phyloP scores from a whole-genome alignment of 2,329 filamentous ascomycete genomes.

The Fusarium verticillioides region DNA sequence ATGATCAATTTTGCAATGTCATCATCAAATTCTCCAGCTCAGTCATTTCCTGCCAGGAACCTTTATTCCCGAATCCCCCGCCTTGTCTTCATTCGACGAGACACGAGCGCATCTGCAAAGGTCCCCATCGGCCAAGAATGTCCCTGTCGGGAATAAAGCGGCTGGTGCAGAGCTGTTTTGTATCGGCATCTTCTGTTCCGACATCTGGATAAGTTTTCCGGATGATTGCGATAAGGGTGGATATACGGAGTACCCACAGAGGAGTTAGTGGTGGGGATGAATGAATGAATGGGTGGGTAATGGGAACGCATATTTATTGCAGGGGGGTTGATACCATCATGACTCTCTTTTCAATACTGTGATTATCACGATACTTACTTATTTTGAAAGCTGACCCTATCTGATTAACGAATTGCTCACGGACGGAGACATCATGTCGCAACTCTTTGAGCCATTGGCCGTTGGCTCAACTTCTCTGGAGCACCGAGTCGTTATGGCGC shows the following conservation, averaged over 20 bases:
- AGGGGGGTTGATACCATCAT: background rate
- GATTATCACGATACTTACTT: too few relatives aligned
- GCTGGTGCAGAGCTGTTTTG: accelerated
- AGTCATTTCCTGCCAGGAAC: background rate
- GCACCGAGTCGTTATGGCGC: background rate
- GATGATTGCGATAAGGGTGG: background rate
- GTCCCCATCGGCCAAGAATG: background rate
- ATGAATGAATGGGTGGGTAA: background rate
- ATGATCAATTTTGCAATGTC: background rate
- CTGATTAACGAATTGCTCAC: too few relatives aligned
- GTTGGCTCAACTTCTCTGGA: background rate
- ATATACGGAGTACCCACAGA: background rate
- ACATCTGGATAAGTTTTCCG: background rate
- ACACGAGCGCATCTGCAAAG: background rate
- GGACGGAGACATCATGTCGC: background rate
- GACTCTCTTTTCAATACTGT: background rate
- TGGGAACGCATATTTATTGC: background rate
- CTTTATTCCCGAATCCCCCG: background rate
- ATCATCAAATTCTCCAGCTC: background rate
- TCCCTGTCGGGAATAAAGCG: background rate
- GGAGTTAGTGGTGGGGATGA: background rate
- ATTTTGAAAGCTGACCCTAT: too few relatives aligned
- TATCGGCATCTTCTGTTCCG: constrained; percentile 1
- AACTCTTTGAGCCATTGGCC: background rate
- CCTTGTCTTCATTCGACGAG: background rate